Evolutionary conservation across 768 basidiomycete species (phyloP), one percentile per base, ranked within the genome.

Genomic region (Boletales sp.): DNA sequence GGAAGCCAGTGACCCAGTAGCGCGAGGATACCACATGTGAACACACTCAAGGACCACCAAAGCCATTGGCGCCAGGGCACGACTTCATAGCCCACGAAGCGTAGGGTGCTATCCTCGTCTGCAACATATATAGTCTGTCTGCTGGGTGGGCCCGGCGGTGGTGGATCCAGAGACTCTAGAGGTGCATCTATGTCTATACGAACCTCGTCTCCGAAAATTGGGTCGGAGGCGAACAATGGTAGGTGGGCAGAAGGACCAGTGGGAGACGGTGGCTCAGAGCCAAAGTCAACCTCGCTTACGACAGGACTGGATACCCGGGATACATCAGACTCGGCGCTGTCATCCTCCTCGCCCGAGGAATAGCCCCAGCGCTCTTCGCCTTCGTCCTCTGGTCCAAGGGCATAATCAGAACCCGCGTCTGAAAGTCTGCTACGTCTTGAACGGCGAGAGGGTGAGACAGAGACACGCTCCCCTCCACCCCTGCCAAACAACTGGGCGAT

Each of bases 1-100:
- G 96, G 96, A 56, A 96, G 84, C 96, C 96, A 99, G 60, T 93
- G 84, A 4, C 94, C 94, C 9, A 94, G 68, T 15, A 99, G 75
- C 11, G 79, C 85, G 18, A 97, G 72, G 5, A 81, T 66, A 5
- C 96, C 95, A 11, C 85, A 70, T 2, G 83, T 81, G 8, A 87
- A 44, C 7, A 89, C 55, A 59, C 89, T 90, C 6, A 80, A 79
- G 11, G 75, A 31, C 55, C 79, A 75, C 95, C 96, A 99, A 4
- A 84, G 55, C 68, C 75, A 74, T 37, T 76, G 72, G 47, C 83
- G 80, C 79, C 81, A 82, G 6, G 58, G 61, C 28, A 86, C 72
- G 2, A 81, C 76, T 58, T 91, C 84, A 57, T 90, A 93, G 8
- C 94, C 94, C 25, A 93, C 77, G 61, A 99, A 87, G 11, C 92